Evolutionary conservation across 306 rosid species (phyloP).

Genomic region (Calophaca sinica): DNA sequence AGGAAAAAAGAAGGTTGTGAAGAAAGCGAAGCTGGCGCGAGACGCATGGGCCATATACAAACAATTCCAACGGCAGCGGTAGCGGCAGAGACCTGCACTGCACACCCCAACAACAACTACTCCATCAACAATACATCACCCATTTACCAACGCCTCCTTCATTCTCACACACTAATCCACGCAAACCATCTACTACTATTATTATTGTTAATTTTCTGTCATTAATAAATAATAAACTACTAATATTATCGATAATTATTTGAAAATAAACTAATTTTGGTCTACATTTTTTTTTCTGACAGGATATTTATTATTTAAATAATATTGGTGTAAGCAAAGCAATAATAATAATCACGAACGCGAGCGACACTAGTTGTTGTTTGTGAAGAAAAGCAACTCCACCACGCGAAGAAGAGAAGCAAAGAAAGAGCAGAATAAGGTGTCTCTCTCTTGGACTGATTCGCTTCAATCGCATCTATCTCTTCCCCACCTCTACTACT

Average conservation of each 20-base stretch:
- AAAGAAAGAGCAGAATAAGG: slow-evolving; percentile 59
- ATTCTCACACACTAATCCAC: slow-evolving; percentile 6
- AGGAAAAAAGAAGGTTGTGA: neutral
- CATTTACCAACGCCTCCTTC: slow-evolving; percentile 43
- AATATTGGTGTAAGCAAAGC: slow-evolving; percentile 27
- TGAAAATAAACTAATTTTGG: neutral
- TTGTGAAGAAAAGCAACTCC: slow-evolving; percentile 55
- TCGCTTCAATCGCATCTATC: slow-evolving; percentile 80
- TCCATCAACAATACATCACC: slow-evolving; percentile 37
- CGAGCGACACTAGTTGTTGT: too few species aligned
- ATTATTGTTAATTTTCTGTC: neutral
- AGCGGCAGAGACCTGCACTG: slow-evolving; percentile 60
- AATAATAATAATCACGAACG: neutral
- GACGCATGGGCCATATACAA: slow-evolving; percentile 64
- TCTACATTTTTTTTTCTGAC: neutral
- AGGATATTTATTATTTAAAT: neutral
- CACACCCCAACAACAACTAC: slow-evolving; percentile 55
- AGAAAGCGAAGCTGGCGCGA: slow-evolving; percentile 55
- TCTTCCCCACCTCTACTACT: slow-evolving; percentile 45
- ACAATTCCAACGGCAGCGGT: slow-evolving; percentile 60
- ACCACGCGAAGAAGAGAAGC: slow-evolving; percentile 57
- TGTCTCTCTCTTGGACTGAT: slow-evolving; percentile 86
- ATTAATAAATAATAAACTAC: too few species aligned
- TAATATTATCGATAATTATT: too few species aligned
- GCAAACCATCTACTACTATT: neutral